Evolutionary conservation across 2,329 filamentous ascomycete genomes (phyloP).

Genomic region (Huntiella decipiens): DNA sequence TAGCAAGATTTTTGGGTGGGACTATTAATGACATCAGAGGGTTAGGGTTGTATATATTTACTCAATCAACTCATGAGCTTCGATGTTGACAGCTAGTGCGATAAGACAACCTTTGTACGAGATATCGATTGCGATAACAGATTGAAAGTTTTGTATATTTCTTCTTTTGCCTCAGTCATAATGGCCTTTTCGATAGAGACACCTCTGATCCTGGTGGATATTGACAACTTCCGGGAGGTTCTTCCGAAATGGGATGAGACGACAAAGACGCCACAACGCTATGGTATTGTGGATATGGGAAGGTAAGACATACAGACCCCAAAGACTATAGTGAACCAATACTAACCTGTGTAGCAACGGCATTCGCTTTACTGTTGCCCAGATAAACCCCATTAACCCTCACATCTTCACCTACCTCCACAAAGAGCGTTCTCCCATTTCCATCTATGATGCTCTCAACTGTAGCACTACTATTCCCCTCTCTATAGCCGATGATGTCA

Average conservation of each 20-base stretch:
- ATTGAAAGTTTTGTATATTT: no score
- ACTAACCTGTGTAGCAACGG: constrained; percentile 45
- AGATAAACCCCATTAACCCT: constrained; percentile 50
- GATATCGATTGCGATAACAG: no score
- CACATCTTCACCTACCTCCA: constrained; percentile 63
- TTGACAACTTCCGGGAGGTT: constrained; percentile 30
- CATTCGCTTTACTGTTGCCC: constrained; percentile 78
- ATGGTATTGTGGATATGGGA: constrained; percentile 41
- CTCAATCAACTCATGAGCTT: no score
- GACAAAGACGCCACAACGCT: constrained; percentile 27
- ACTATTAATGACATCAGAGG: no score
- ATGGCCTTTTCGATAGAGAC: no score
- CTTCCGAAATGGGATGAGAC: constrained; percentile 30
- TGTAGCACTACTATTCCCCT: constrained; percentile 20
- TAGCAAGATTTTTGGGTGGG: no score
- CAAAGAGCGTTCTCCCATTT: constrained; percentile 60
- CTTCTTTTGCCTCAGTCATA: no score
- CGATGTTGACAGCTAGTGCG: no score
- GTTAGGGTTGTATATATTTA: no score
- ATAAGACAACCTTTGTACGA: no score
- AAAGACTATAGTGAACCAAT: not conserved
- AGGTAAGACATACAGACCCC: constrained; percentile 21
- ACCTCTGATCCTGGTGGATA: constrained; percentile 22
- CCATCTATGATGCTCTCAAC: constrained; percentile 66
- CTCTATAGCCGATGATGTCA: constrained; percentile 34